Percentiles rank a stretch among this genome's conserved stretches.
Evolutionary conservation across 495 filamentous ascomycete genomes (phyloP).

Genomic region (Aspergillus sparsus): DNA sequence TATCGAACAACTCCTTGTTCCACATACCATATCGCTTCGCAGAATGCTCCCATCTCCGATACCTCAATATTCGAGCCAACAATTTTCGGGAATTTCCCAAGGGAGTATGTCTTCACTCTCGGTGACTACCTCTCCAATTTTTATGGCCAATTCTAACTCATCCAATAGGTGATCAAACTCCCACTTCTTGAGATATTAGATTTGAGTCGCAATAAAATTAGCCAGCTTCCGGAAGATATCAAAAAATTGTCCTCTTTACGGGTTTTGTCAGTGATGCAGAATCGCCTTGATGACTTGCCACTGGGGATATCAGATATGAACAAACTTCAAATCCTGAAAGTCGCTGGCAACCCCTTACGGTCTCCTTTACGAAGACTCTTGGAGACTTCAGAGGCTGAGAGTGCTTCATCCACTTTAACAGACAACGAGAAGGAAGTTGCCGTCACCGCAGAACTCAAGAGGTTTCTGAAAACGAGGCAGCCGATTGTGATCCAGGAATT

Average conservation of each 20-base stretch:
- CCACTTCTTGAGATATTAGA: slow-evolving; percentile 85
- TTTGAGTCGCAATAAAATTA: slow-evolving; percentile 81
- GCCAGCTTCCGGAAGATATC: slow-evolving; percentile 74
- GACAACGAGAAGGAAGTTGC: slow-evolving; percentile 66
- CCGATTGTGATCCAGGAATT: slow-evolving; percentile 53
- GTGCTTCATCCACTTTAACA: slow-evolving; percentile 43
- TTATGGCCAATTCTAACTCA: slow-evolving; percentile 31
- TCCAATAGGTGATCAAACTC: slow-evolving; percentile 69
- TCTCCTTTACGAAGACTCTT: slow-evolving; percentile 48
- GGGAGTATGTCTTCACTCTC: slow-evolving; percentile 58
- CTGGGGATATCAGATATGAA: slow-evolving; percentile 83
- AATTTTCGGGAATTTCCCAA: slow-evolving; percentile 83
- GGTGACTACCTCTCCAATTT: slow-evolving; percentile 16
- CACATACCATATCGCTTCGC: slow-evolving; percentile 78
- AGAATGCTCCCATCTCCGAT: slow-evolving; percentile 85
- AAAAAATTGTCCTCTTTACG: slow-evolving; percentile 73
- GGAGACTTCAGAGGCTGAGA: slow-evolving; percentile 45
- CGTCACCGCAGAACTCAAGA: slow-evolving; percentile 73
- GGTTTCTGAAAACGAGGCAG: slow-evolving; percentile 66
- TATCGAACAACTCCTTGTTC: slow-evolving; percentile 84
- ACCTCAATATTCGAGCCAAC: slow-evolving; percentile 93
- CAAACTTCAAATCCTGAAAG: slow-evolving; percentile 81
- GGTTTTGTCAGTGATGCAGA: slow-evolving; percentile 78
- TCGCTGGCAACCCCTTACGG: slow-evolving; percentile 79
- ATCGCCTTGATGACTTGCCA: slow-evolving; percentile 81